Percentiles rank a stretch among this genome's conserved stretches.
Conservation (phyloP, 2,329 filamentous ascomycete species). For the Monilinia aucupariae region DNA sequence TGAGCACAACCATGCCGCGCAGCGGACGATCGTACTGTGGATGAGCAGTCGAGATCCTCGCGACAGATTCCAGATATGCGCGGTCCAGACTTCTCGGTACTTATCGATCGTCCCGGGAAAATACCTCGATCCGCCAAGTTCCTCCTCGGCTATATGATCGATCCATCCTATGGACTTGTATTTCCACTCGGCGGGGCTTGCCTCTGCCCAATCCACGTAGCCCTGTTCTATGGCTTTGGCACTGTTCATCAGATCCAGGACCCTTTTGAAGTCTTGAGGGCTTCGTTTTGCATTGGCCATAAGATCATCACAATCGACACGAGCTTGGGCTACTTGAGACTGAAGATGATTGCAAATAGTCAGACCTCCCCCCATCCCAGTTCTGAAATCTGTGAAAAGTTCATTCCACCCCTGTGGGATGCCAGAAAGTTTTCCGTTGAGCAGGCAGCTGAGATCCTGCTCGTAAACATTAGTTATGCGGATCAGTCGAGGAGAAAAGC, state of each 20-base stretch:
- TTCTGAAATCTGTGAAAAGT: neutral
- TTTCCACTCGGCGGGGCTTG: slow-evolving; percentile 45
- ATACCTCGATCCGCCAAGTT: neutral
- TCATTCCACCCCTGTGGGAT: slow-evolving; percentile 6
- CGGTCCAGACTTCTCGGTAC: slow-evolving; percentile 54
- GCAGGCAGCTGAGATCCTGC: slow-evolving; percentile 7
- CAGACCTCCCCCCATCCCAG: neutral
- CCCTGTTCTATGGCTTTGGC: slow-evolving; percentile 48
- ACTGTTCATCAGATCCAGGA: slow-evolving; percentile 46
- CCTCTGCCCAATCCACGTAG: slow-evolving; percentile 45
- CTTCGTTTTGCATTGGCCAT: slow-evolving; percentile 9
- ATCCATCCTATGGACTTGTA: slow-evolving; percentile 51
- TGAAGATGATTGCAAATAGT: slow-evolving; percentile 14
- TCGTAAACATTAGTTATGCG: neutral
- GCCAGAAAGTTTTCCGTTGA: slow-evolving; percentile 10
- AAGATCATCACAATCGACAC: slow-evolving; percentile 11
- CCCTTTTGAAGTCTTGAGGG: slow-evolving; percentile 21
- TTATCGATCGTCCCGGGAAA: slow-evolving; percentile 53
- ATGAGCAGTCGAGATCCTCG: slow-evolving; percentile 50
- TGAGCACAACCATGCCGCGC: slow-evolving; percentile 54
- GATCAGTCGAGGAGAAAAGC: neutral
- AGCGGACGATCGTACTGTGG: slow-evolving; percentile 50
- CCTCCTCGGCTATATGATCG: slow-evolving; percentile 30
- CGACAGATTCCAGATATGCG: slow-evolving; percentile 52
- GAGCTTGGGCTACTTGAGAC: slow-evolving; percentile 4